These are phyloP conservation scores for Exophiala dermatitidis DNA, from an alignment of 2,329 filamentous ascomycete genomes.

Conservation along the genomic window DNA sequence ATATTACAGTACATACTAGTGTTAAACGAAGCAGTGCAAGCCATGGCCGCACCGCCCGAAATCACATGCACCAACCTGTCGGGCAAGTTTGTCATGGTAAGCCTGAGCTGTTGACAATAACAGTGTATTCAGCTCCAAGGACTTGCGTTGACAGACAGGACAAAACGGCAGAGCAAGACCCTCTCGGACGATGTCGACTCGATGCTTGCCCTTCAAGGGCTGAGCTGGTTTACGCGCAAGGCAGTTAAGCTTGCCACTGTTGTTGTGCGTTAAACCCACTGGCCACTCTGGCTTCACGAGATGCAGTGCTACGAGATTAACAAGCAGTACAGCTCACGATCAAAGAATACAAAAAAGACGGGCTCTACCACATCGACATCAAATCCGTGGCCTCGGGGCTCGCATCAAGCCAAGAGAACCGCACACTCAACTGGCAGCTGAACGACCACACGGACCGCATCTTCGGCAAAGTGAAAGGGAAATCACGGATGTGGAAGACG, in stretches of 20 bases:
- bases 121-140: not conserved
- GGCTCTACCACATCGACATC: conserved; percentile 59
- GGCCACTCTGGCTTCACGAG: conserved; percentile 48
- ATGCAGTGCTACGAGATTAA: conserved; percentile 24
- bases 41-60: conserved; percentile 64
- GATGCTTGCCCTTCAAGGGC: conserved; percentile 58
- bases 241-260: conserved; percentile 62
- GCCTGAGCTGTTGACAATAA: conserved; percentile 21
- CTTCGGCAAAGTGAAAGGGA: conserved; percentile 64
- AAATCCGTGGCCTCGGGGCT: conserved; percentile 65
- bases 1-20: no score
- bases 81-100: conserved; percentile 64
- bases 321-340: conserved; percentile 18
- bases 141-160: not conserved
- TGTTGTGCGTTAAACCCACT: conserved; percentile 11
- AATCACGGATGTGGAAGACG: conserved; percentile 36
- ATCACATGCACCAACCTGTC: conserved; percentile 61
- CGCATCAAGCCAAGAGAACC: conserved; percentile 55
- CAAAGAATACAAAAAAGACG: conserved; percentile 42
- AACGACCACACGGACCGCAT: conserved; percentile 70
- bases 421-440: conserved; percentile 50
- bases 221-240: conserved; percentile 66
- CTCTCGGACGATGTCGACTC: conserved; percentile 63
- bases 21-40: conserved; percentile 20
- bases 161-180: conserved; percentile 57